Evolutionary conservation across 2,329 filamentous ascomycete species (phyloP), one percentile per base, ranked within the genome.

Genomic region (Aspergillus sp.): DNA sequence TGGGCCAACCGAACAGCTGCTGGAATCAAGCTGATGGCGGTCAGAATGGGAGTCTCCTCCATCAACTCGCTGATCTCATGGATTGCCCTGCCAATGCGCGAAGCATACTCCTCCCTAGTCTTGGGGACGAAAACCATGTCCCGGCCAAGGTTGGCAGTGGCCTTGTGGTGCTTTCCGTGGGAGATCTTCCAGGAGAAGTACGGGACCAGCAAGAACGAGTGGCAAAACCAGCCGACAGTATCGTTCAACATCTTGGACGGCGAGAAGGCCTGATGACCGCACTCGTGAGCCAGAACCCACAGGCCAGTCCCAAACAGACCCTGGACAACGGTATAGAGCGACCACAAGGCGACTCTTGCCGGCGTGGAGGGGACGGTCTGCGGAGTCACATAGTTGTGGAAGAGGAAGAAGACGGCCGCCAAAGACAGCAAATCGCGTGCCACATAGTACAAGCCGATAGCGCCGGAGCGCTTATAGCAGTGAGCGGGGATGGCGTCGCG

Each of bases 141-240:
- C 48, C 89, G 85, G 67, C 93, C 86, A 67, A 98, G 80, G 72
- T 98, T 78, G 51, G 88, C 91, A 24, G 91, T 98, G 44, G 88
- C 86, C 75, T 96, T 96, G 82, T 98, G 91, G 72, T 98, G 91
- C 78, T 94, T 94, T 70, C 86, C 83, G 69, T 98, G 91, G 47
- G 86, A 94, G 66, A 96, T 88, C 70, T 98, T 93, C 91, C 91
- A 98, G 58, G 86, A 93, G 71, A 95, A 98, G 71, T 96, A 98
- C 14, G 91, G 91, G 30, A 98, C 89, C 35, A 95, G 72, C 24
- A 95, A 77, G 27, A 78, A 63, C 24, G 88, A 94, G 69, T 96
- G 89, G 49, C 85, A 76, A 58, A 94, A 62, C 84, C 85, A 95
- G 53, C 89, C 89, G 37, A 91, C 86, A 15, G 83, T 76, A 64